Conservation (phyloP, 2,329 filamentous ascomycete species). For the Aureobasidium sp. region DNA sequence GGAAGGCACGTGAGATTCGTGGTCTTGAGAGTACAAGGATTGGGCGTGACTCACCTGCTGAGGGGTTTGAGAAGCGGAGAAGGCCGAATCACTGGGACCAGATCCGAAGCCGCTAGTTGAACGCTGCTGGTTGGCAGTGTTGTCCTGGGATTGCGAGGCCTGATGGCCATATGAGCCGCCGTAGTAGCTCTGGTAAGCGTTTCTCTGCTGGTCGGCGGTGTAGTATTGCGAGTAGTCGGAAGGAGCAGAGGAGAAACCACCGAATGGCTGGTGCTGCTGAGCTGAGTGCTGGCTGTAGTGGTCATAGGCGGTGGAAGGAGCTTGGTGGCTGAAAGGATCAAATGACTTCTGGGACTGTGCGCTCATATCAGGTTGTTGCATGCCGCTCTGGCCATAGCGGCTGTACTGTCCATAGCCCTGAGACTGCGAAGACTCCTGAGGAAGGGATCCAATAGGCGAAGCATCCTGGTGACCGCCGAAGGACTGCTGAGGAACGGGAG, state of each 20-base stretch:
- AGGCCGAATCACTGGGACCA: constrained; percentile 51
- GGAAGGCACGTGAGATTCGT: constrained; percentile 21
- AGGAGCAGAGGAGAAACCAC: constrained; percentile 63
- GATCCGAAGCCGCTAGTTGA: constrained; percentile 66
- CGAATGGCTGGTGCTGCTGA: constrained; percentile 49
- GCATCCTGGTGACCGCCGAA: constrained; percentile 32
- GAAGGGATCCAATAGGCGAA: constrained; percentile 38
- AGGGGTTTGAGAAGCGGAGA: constrained; percentile 55
- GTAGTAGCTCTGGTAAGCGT: constrained; percentile 64
- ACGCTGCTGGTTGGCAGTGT: constrained; percentile 66
- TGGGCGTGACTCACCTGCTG: constrained; percentile 27
- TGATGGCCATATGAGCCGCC: constrained; percentile 45
- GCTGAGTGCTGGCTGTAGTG: constrained; percentile 48
- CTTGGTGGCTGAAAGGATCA: constrained; percentile 77
- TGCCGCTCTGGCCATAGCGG: constrained; percentile 56
- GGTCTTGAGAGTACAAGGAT: constrained; percentile 21
- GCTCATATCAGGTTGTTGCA: constrained; percentile 44
- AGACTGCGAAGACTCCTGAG: constrained; percentile 38
- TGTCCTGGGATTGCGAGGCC: constrained; percentile 52
- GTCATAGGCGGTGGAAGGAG: constrained; percentile 41
- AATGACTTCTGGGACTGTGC: constrained; percentile 68
- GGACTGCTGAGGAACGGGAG: constrained; percentile 48
- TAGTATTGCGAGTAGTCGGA: constrained; percentile 82
- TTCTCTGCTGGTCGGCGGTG: constrained; percentile 64
- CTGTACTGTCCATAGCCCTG: constrained; percentile 56